Evolutionary conservation across 768 basidiomycete species (phyloP), one percentile per base, ranked within the genome.

Genomic region (Tubosaeta brunneosetosa): DNA sequence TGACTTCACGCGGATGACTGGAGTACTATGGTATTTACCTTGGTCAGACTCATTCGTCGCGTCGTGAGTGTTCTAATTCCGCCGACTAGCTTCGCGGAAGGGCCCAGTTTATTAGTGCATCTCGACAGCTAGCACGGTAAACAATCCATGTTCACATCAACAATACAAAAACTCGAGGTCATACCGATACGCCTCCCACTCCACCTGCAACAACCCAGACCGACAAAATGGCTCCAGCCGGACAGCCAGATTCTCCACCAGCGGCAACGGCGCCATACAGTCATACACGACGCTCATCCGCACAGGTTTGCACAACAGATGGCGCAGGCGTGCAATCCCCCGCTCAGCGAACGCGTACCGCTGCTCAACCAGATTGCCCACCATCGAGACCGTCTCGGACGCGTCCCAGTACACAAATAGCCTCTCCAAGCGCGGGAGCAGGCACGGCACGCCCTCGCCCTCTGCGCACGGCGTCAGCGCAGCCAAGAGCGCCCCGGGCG

Each of bases 331-430:
- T 16, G 55, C 46, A 9, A 64, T 50, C 14, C 55, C 56, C 10
- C 40, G 55, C 6, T 49, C 56, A 0, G 38, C 43, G 27, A 61
- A 19, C 31, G 59, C 48, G 41, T 59, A 61, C 33, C 64, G 62
- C 27, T 38, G 12, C 49, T 65, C 65, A 9, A 64, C 52, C 64
- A 65, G 61, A 7, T 65, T 55, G 1, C 56, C 64, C 52, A 66
- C 64, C 49, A 52, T 57, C 17, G 51, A 51, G 12, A 65, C 57
- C 34, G 65, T 62, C 55, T 62, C 63, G 17, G 52, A 40, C 49
- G 56, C 62, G 38, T 67, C 65, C 64, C 64, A 65, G 33, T 60
- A 56, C 31, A 65, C 53, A 14, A 41, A 53, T 14, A 62, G 22
- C 45, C 60, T 53, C 17, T 67, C 57, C 41, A 66, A 31, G 33